Percentiles rank a stretch among this genome's conserved stretches.
These are phyloP conservation scores for Endotrypanum monterogeii DNA, from an alignment of 208 protist genomes.

Conservation along the genomic window DNA sequence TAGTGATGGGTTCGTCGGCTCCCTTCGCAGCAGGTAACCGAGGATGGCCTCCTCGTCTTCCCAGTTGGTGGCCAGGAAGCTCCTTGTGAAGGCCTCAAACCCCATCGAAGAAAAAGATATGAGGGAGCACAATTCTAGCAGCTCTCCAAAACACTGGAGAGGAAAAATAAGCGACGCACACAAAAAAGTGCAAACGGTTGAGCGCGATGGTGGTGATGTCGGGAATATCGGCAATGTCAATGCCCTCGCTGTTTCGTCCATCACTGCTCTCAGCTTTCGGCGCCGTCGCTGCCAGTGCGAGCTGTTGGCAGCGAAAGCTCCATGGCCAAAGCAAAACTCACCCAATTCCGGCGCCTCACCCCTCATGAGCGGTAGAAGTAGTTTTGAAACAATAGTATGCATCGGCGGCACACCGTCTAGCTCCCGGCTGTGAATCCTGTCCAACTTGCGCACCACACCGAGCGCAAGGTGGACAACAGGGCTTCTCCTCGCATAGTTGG, in stretches of 20 bases:
- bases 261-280: conserved; percentile 19
- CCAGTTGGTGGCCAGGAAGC: conserved; percentile 65
- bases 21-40: conserved; percentile 59
- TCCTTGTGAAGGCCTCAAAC: conserved; percentile 52
- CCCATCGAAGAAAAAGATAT: conserved; percentile 51
- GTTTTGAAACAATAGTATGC: conserved; percentile 15
- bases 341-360: conserved; percentile 31
- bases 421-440: conserved; percentile 36
- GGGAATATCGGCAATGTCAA: neutral
- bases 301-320: conserved; percentile 17
- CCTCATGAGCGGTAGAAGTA: conserved; percentile 29
- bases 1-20: conserved; percentile 73
- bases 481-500: conserved; percentile 59
- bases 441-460: conserved; percentile 56
- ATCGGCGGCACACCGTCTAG: conserved; percentile 24
- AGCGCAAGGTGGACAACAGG: conserved; percentile 41
- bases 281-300: conserved; percentile 27
- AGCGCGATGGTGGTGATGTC: neutral
- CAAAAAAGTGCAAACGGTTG: conserved; percentile 23
- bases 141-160: conserved; percentile 70
- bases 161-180: conserved; percentile 72
- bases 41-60: conserved; percentile 61
- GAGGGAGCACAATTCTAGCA: conserved; percentile 69
- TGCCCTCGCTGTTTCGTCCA: conserved; percentile 13
- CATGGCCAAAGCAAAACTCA: conserved; percentile 16